Evolutionary conservation across 2,329 filamentous ascomycete genomes (phyloP), one percentile per base, ranked within the genome.

Genomic region (Aspergillus tamarii): DNA sequence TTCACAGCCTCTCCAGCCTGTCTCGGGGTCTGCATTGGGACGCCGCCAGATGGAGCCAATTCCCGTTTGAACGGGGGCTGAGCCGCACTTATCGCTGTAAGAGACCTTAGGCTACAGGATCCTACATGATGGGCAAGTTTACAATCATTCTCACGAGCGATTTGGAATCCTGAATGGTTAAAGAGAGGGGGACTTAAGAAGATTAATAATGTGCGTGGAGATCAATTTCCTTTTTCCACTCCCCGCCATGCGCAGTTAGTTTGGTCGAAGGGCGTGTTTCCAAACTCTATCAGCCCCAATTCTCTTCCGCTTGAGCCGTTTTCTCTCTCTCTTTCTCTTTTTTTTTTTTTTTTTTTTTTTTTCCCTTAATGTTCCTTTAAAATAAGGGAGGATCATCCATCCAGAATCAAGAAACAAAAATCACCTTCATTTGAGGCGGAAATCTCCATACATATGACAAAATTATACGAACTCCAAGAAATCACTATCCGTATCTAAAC

Each of bases 191-290:
- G 16, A 2, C 30, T 23, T 26, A n/a, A 19, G 32, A 19, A 34
- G 52, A 55, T 55, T 55, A 55, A 55, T 55, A 55, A 55, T 55
- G 48, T 55, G 11, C 34, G 21, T 55, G 52, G 32, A 54, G 52
- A 59, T 41, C 67, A 70, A 28, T 58, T 65, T 57, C 72, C 72
- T 48, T 72, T 69, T 55, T 36, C 3, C 45, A 63, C 62, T 72
- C 71, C 71, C 72, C 72, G 72, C 70, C 43, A 53, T 65, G 55
- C 60, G 34, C 46, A 59, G 39, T 41, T 41, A 59, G 52, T 46
- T 58, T 57, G 60, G 55, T 62, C 60, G 34, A 62, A 62, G 60
- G 60, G 52, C 32, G 32, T 54, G 30, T 53, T 39, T 46, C 41
- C 55, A 63, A 63, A 63, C 61, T 63, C 41, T 63, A 63, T 63